These are phyloP conservation scores for Albatrellus sp. DNA, from an alignment of 1,284 basidiomycete genomes.

Conservation along the genomic window DNA sequence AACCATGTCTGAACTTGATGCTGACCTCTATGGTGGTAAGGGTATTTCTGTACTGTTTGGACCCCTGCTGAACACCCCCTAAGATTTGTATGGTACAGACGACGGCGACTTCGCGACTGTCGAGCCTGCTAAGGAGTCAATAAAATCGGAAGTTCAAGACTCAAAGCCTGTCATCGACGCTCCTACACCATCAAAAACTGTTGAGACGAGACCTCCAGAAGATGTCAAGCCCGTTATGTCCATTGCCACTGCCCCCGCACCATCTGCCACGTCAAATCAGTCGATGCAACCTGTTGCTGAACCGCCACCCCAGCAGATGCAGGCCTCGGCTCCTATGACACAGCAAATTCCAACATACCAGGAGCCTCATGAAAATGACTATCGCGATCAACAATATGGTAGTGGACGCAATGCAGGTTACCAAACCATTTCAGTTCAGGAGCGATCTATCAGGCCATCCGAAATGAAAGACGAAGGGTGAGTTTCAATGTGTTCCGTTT, in stretches of 20 bases:
- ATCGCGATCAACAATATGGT: slow-evolving; percentile 26
- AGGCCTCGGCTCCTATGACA: slow-evolving; percentile 17
- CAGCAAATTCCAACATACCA: slow-evolving; percentile 71
- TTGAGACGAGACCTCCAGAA: slow-evolving; percentile 11
- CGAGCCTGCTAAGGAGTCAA: slow-evolving; percentile 23
- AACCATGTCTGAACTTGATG: slow-evolving; percentile 64
- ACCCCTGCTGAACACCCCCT: too few relatives aligned
- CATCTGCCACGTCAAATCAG: neutral
- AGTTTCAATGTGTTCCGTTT: slow-evolving; percentile 29
- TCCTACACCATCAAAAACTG: neutral
- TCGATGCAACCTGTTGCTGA: neutral
- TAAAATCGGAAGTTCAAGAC: slow-evolving; percentile 17
- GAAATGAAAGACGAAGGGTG: slow-evolving; percentile 99
- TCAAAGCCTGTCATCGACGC: slow-evolving; percentile 13
- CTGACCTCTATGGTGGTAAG: slow-evolving; percentile 74
- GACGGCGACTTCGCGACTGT: slow-evolving; percentile 44
- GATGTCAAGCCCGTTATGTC: neutral
- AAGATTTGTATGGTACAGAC: slow-evolving; percentile 73
- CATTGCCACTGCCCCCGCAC: neutral
- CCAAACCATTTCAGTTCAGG: slow-evolving; percentile 33
- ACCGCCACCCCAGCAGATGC: slow-evolving; percentile 6
- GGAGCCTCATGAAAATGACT: slow-evolving; percentile 42
- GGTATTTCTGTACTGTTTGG: neutral
- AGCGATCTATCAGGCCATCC: slow-evolving; percentile 70
- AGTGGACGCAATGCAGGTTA: slow-evolving; percentile 18